Base-by-base conservation (phyloP, 345 rosid genomes). In the Firmiana major region DNA sequence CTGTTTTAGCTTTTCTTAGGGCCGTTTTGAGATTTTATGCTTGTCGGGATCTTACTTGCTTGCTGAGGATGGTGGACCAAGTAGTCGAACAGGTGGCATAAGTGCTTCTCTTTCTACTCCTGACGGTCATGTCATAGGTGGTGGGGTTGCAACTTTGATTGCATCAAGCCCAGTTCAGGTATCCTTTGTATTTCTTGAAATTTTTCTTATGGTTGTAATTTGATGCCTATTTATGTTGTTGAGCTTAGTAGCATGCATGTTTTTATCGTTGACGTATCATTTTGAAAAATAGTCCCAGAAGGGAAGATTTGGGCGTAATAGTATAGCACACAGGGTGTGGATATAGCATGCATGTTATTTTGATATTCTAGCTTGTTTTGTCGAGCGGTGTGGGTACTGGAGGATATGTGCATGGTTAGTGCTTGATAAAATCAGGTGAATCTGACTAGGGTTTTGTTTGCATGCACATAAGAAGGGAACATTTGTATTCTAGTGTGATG, bases 141-240 rank as follows among this genome's bases (percentile, higher is more conserved):
- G 99, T 69, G 94, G 94, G 21, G 88, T 90, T 48, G 96, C 87
- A 72, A 82, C 84, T 84, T 94, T 97, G 78, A 89, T 88, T 24
- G 98, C 99, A 64, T 90, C 94, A 65, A 85, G 89, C 82, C 90
- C 87, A 0, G 92, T 94, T 73, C 97, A 94, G 99, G 99, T 97
- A 74, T 21, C 40, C 31, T 73, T 63, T 59, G 54, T 11, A 21
- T 67, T 67, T 24, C 68, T 76, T 75, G 21, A 22, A 58, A 65
- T 48, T 63, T 36, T 75, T 28, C 28, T 53, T 12, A 4, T 21
- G 0, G 24, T 58, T 49, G 51, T 48, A 55, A 6, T 54, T 31
- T 8, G 34, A 24, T 77, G 71, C 76, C 46, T 43, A 36, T 69
- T 24, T 63, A 48, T 31, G 42, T 5, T 63, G 17, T 13, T 68